A percentile compares a stretch with the other conserved stretches of the same genome.
phyloP scores from a whole-genome alignment of 2,329 filamentous ascomycete species.

The Botrytis tulipae region DNA sequence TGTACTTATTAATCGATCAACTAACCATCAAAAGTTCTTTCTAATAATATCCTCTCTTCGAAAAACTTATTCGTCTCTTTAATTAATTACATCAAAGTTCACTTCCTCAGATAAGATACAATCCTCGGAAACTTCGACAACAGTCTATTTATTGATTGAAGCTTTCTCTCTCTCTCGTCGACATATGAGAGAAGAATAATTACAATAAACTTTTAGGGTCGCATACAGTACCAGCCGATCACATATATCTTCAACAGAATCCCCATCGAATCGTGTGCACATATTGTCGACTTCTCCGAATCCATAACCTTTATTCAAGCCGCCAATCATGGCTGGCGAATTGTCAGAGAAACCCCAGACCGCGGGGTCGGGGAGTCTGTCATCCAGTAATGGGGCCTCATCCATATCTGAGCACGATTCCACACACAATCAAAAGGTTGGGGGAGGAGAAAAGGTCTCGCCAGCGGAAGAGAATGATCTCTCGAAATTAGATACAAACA shows the following conservation, averaged over 20 bases:
- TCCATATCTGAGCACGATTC: slow-evolving; percentile 30
- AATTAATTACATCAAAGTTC: background rate
- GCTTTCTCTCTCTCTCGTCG: background rate
- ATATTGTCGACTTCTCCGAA: background rate
- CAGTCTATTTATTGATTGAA: background rate
- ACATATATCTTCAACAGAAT: background rate
- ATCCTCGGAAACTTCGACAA: background rate
- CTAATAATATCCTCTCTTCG: background rate
- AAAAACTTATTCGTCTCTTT: background rate
- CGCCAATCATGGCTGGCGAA: slow-evolving; percentile 36
- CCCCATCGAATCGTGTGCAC: background rate
- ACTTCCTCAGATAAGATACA: background rate
- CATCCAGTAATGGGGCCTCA: slow-evolving; percentile 28
- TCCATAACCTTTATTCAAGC: slow-evolving; percentile 4
- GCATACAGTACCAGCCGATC: background rate
- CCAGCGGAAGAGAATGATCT: slow-evolving; percentile 59
- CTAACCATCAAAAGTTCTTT: background rate
- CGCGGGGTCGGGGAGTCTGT: slow-evolving; percentile 20
- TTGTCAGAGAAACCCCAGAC: slow-evolving; percentile 33
- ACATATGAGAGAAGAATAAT: background rate
- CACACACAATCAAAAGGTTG: slow-evolving; percentile 26
- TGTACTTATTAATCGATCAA: background rate
- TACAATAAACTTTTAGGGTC: background rate
- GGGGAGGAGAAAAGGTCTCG: slow-evolving; percentile 57
- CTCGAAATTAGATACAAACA: slow-evolving; percentile 36